Evolutionary conservation across 2,329 filamentous ascomycete species (phyloP).

Genomic region (Macrophomina phaseolina): DNA sequence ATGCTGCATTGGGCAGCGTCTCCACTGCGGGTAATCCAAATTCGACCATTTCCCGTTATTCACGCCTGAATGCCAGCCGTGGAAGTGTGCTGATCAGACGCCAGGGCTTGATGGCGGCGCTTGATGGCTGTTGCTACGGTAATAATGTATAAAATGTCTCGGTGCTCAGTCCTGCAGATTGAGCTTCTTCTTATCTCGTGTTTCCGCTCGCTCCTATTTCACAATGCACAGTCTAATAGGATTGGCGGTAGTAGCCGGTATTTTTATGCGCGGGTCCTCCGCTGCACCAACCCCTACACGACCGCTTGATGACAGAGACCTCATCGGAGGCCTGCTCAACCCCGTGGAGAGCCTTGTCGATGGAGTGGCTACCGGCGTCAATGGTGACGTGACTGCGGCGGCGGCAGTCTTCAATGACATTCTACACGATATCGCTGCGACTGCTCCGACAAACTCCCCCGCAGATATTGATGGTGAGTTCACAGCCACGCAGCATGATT

Average conservation of each 20-base stretch:
- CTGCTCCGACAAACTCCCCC: slow-evolving; percentile 5
- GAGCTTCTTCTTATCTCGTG: neutral
- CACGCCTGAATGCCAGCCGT: neutral
- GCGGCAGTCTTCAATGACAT: neutral
- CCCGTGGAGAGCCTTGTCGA: neutral
- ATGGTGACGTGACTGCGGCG: neutral
- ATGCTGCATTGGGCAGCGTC: neutral
- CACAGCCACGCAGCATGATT: neutral
- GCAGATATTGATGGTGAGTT: slow-evolving; percentile 1
- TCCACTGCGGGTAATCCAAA: neutral
- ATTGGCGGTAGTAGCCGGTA: neutral
- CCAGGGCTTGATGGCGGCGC: neutral
- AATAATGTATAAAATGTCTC: neutral
- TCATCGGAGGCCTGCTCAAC: neutral
- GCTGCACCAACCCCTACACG: neutral
- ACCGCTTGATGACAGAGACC: neutral
- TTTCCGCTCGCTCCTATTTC: neutral
- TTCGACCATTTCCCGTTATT: neutral
- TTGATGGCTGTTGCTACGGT: neutral
- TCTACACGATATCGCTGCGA: neutral
- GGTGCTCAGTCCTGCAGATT: no score
- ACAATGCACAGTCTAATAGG: neutral
- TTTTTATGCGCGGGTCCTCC: neutral
- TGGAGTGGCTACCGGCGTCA: neutral
- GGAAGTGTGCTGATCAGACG: neutral